Percentiles rank a stretch among this genome's conserved stretches.
Evolutionary conservation across 2,329 filamentous ascomycete species (phyloP).

Genomic region (Alternaria alternata): DNA sequence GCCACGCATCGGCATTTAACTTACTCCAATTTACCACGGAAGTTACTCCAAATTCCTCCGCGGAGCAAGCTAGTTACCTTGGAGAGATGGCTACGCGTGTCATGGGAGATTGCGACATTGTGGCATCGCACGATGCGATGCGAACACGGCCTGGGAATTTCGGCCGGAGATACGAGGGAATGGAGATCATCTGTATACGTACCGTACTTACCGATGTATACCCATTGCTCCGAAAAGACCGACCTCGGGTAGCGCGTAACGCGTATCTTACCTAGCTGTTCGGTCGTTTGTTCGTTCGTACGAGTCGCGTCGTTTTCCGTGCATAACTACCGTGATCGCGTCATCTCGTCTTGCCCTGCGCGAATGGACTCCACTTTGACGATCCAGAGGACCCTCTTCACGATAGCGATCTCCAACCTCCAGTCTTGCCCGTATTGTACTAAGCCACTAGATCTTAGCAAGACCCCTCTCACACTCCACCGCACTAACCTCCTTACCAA

Average conservation of each 20-base stretch:
- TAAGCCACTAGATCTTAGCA: neutral
- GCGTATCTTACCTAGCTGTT: too few species aligned
- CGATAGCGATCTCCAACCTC: neutral
- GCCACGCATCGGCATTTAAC: too few species aligned
- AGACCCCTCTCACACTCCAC: neutral
- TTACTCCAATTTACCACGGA: too few species aligned
- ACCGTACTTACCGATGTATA: neutral
- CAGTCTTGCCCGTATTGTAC: neutral
- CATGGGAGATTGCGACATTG: neutral
- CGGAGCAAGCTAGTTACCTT: too few species aligned
- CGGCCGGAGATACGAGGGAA: too few species aligned
- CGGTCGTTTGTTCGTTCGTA: neutral
- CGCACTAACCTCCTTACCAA: neutral
- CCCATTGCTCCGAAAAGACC: neutral
- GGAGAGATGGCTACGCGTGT: neutral
- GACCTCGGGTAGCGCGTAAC: neutral
- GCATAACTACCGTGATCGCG: neutral
- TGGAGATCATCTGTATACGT: too few species aligned
- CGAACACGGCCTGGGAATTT: too few species aligned
- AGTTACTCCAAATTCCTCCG: neutral
- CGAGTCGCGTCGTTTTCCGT: neutral
- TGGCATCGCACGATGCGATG: neutral
- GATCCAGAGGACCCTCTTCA: neutral
- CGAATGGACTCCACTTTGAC: neutral
- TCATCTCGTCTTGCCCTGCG: neutral